Conservation (phyloP, 371 early-diverging fungal species). For the Conidiobolus incongruus region DNA sequence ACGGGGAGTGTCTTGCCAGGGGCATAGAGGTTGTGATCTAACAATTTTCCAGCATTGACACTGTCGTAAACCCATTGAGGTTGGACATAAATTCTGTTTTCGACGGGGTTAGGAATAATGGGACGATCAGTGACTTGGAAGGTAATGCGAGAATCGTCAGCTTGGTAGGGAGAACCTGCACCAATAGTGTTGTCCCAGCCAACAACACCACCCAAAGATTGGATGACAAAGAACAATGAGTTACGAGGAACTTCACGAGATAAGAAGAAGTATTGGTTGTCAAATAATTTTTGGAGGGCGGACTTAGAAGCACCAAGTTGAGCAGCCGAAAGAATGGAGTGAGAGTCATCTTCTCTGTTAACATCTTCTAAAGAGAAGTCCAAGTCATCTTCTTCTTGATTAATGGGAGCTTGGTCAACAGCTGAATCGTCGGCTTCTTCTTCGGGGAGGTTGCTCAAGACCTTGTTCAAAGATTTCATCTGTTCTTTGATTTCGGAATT, state of each 20-base stretch:
- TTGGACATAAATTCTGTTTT: slow-evolving; percentile 68
- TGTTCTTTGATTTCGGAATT: too few relatives aligned
- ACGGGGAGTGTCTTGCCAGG: slow-evolving; percentile 74
- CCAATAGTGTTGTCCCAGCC: slow-evolving; percentile 73
- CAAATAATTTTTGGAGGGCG: slow-evolving; percentile 42
- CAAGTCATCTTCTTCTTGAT: slow-evolving; percentile 6
- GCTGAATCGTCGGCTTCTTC: slow-evolving; percentile 1
- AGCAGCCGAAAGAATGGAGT: too few relatives aligned
- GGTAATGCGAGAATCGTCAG: slow-evolving; percentile 58
- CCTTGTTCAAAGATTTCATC: too few relatives aligned
- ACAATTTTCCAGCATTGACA: slow-evolving; percentile 59
- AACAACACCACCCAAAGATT: slow-evolving; percentile 68
- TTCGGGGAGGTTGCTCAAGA: slow-evolving; percentile 1
- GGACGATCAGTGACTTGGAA: slow-evolving; percentile 83
- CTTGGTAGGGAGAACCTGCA: slow-evolving; percentile 53
- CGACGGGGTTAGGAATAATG: slow-evolving; percentile 26
- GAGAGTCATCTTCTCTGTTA: slow-evolving; percentile 12
- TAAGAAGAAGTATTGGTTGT: slow-evolving; percentile 52
- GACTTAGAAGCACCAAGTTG: too few relatives aligned
- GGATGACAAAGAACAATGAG: slow-evolving; percentile 78
- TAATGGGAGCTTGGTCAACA: slow-evolving; percentile 1
- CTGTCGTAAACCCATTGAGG: slow-evolving; percentile 97
- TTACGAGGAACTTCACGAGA: slow-evolving; percentile 89
- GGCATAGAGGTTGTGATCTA: slow-evolving; percentile 42
- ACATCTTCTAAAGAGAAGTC: slow-evolving; percentile 25